phyloP scores from a whole-genome alignment of 495 filamentous ascomycete species.

The Jackrogersella minutella region DNA sequence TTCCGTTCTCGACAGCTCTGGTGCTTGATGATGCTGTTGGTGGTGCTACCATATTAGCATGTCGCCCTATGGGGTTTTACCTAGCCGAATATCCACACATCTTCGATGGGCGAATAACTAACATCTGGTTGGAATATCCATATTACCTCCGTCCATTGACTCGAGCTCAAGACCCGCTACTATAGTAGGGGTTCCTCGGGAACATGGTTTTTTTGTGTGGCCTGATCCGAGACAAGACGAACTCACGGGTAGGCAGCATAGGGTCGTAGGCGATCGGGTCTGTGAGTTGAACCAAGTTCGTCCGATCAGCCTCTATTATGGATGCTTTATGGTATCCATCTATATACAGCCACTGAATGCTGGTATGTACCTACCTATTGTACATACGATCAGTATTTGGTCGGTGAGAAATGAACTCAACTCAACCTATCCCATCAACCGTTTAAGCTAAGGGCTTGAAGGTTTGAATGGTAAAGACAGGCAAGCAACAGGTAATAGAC shows the following conservation, averaged over 20 bases:
- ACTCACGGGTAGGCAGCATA: background rate
- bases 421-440: background rate
- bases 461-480: constrained; percentile 4
- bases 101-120: constrained; percentile 1
- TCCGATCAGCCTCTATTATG: no score
- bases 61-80: constrained; percentile 2
- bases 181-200: background rate
- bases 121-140: background rate
- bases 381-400: background rate
- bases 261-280: background rate
- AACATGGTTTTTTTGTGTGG: constrained; percentile 2
- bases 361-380: background rate
- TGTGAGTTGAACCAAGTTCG: constrained; percentile 7
- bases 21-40: background rate
- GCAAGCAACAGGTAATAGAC: background rate
- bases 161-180: constrained; percentile 6
- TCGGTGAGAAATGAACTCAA: constrained; percentile 1
- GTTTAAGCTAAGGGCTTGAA: background rate
- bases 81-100: background rate
- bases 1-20: constrained; percentile 26
- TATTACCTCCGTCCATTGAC: no score
- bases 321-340: background rate
- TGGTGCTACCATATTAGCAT: background rate
- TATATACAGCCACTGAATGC: background rate
- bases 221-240: constrained; percentile 17